Percentiles rank a stretch among this genome's conserved stretches.
Evolutionary conservation across 148 eudicot species (phyloP).

Genomic region (Cornus controversa): DNA sequence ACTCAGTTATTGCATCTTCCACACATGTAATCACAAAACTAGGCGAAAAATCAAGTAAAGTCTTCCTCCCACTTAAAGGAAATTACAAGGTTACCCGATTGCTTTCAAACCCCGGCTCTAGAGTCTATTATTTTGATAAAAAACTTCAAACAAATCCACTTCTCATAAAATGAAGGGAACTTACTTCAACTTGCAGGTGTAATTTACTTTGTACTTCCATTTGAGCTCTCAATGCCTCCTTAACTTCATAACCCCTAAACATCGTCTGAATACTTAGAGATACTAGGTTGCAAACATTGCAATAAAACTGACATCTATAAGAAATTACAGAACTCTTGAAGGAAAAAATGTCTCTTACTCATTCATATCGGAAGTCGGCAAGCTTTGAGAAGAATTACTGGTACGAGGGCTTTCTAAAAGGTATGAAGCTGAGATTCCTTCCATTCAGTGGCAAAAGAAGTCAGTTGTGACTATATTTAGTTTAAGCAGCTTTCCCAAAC

Average conservation of each 20-base stretch:
- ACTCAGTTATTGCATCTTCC: background rate
- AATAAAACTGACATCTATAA: background rate
- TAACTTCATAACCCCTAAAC: constrained; percentile 66
- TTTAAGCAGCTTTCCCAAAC: background rate
- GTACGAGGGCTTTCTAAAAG: constrained; percentile 62
- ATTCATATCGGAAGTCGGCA: constrained; percentile 61
- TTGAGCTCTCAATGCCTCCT: constrained; percentile 81
- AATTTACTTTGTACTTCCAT: constrained; percentile 86
- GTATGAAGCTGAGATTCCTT: constrained; percentile 53
- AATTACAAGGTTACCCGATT: background rate
- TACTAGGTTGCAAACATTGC: background rate
- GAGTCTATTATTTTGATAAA: background rate
- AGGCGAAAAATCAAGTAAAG: background rate
- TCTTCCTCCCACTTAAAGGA: background rate
- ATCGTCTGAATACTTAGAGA: constrained; percentile 6
- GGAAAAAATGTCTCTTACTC: constrained; percentile 42
- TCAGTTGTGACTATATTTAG: background rate
- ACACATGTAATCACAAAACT: background rate
- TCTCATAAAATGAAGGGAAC: constrained; percentile 8
- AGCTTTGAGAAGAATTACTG: constrained; percentile 60
- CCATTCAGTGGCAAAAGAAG: constrained; percentile 19
- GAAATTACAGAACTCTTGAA: background rate
- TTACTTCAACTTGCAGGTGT: constrained; percentile 81
- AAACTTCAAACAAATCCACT: background rate
- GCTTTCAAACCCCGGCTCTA: background rate